Percentiles rank a stretch among this genome's conserved stretches.
Conservation (phyloP, 805 yeast genomes). For the Naumovozyma castellii region DNA sequence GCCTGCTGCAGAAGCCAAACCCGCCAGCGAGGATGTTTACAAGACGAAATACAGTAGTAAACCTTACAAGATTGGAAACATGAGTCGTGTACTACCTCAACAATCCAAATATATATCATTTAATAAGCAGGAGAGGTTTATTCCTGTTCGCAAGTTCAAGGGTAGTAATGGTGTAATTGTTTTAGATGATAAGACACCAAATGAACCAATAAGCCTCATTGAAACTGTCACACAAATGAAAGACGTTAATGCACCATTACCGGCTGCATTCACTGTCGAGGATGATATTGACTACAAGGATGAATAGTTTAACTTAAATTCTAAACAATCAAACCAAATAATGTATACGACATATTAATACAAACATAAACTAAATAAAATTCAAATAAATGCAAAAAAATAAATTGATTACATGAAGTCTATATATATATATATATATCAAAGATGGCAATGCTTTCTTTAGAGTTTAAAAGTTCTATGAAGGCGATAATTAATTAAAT, state of each 20-base stretch:
- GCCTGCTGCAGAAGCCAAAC: slow-evolving; percentile 14
- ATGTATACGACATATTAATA: neutral
- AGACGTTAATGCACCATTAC: slow-evolving; percentile 58
- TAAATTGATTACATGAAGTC: neutral
- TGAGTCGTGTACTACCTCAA: slow-evolving; percentile 82
- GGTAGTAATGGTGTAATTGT: slow-evolving; percentile 65
- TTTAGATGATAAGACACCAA: slow-evolving; percentile 53
- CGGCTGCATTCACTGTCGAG: slow-evolving; percentile 27
- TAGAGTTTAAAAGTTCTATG: too few species aligned
- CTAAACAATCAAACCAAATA: too few species aligned
- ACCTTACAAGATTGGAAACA: slow-evolving; percentile 63
- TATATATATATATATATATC: neutral
- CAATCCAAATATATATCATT: slow-evolving; percentile 81
- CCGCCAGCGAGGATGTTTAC: slow-evolving; percentile 23
- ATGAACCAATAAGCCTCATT: slow-evolving; percentile 53
- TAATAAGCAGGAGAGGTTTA: slow-evolving; percentile 61
- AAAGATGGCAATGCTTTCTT: neutral
- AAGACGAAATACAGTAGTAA: slow-evolving; percentile 48
- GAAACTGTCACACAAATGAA: slow-evolving; percentile 77
- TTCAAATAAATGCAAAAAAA: neutral
- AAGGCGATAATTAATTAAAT: slow-evolving; percentile 22
- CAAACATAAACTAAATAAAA: neutral
- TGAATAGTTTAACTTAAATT: too few species aligned
- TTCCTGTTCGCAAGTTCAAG: slow-evolving; percentile 71
- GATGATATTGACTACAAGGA: slow-evolving; percentile 21